Evolutionary conservation across 1,139 yeast species (phyloP).

Genomic region (Taphrina wiesneri): DNA sequence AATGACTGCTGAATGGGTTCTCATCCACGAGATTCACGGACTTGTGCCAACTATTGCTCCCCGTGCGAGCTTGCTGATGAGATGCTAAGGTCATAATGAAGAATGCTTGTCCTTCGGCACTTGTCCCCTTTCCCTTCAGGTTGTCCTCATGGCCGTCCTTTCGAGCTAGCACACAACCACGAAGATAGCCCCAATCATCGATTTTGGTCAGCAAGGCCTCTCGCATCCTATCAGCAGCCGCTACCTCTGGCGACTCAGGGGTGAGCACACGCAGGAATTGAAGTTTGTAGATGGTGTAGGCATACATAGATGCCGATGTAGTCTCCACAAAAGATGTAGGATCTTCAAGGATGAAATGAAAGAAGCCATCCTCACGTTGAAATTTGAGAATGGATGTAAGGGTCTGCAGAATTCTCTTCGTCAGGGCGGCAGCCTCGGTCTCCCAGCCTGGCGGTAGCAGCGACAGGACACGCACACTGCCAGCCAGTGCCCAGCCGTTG

Average conservation of each 20-base stretch:
- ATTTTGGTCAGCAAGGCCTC: constrained; percentile 7
- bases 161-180: constrained; percentile 33
- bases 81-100: constrained; percentile 30
- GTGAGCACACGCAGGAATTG: constrained; percentile 1
- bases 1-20: constrained; percentile 16
- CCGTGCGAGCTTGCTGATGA: constrained; percentile 1
- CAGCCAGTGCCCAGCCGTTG: constrained; percentile 32
- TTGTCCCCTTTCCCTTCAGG: constrained; percentile 16
- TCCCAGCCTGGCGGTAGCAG: constrained; percentile 32
- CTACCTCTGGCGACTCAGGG: constrained; percentile 11
- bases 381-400: constrained; percentile 1
- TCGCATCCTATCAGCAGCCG: constrained; percentile 25
- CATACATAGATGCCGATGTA: constrained; percentile 29
- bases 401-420: constrained; percentile 11
- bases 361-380: constrained; percentile 29
- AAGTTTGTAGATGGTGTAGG: constrained; percentile 19
- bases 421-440: constrained; percentile 13
- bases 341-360: constrained; percentile 29
- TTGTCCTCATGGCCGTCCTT: constrained; percentile 29
- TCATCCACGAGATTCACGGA: constrained; percentile 4
- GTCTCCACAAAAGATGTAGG: constrained; percentile 22
- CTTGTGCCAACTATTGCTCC: constrained; percentile 6
- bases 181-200: constrained; percentile 19
- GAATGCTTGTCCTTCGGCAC: constrained; percentile 32
- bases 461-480: constrained; percentile 26